Evolutionary conservation across 1,284 basidiomycete genomes (phyloP).

Genomic region (Limonomyces culmigenus): DNA sequence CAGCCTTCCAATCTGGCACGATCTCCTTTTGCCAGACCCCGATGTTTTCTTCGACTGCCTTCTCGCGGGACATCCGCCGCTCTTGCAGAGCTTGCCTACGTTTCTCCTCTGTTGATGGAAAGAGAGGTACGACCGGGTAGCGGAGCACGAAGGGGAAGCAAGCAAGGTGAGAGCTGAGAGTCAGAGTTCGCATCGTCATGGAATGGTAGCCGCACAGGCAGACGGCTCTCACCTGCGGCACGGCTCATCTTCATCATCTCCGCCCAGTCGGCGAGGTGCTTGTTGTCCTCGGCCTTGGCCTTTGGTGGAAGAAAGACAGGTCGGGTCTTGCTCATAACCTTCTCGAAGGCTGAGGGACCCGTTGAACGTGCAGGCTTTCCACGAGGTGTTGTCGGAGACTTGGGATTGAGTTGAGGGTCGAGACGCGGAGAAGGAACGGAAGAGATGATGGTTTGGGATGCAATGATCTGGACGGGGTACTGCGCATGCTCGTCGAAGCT

Average conservation of each 20-base stretch:
- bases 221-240: slow-evolving; percentile 33
- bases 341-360: slow-evolving; percentile 55
- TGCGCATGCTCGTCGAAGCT: too few species aligned
- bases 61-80: slow-evolving; percentile 48
- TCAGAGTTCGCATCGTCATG: too few species aligned
- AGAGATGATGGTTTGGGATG: too few species aligned
- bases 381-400: too few species aligned
- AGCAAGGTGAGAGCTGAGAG: not conserved
- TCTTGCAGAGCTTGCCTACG: slow-evolving; percentile 44
- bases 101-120: slow-evolving; percentile 42
- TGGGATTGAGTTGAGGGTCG: too few species aligned
- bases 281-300: slow-evolving; percentile 59
- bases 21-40: slow-evolving; percentile 67
- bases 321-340: slow-evolving; percentile 62
- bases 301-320: slow-evolving; percentile 80
- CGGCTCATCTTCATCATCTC: slow-evolving; percentile 80
- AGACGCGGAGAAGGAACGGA: too few species aligned
- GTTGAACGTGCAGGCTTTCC: too few species aligned
- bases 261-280: slow-evolving; percentile 81
- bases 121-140: too few species aligned
- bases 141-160: not conserved
- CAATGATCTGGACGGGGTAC: too few species aligned
- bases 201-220: not conserved
- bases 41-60: slow-evolving; percentile 50
- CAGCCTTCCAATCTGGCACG: slow-evolving; percentile 69